Conservation (phyloP, 257 asterid genomes). For the Mitragyna speciosa region DNA sequence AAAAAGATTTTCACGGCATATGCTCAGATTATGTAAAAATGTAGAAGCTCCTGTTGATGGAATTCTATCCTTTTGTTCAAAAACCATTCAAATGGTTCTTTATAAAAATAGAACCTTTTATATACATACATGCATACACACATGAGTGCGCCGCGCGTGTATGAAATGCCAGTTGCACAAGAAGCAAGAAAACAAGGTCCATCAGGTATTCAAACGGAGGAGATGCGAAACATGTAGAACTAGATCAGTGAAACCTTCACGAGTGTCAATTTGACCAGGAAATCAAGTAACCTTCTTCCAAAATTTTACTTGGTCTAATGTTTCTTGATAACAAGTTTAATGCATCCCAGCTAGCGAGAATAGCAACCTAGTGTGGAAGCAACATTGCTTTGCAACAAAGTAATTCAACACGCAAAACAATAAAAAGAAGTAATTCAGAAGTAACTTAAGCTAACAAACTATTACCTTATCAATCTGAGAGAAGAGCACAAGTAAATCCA, state of each 20-base stretch:
- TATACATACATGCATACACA: background rate
- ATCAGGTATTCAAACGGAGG: background rate
- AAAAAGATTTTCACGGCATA: background rate
- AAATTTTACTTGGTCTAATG: too few relatives aligned
- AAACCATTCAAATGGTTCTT: background rate
- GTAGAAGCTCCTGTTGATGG: background rate
- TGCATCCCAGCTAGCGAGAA: background rate
- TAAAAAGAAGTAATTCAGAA: background rate
- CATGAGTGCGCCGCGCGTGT: too few relatives aligned
- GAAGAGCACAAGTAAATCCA: conserved; percentile 50
- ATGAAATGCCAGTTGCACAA: background rate
- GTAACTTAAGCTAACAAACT: background rate
- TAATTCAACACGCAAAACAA: background rate
- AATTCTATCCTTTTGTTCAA: background rate
- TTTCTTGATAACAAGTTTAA: too few relatives aligned
- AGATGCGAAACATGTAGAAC: background rate
- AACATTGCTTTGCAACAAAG: background rate
- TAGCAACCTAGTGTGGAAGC: background rate
- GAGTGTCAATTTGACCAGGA: background rate
- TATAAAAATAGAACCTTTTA: too few relatives aligned
- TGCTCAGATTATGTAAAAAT: background rate
- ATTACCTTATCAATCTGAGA: conserved; percentile 20
- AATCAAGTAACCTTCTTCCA: background rate
- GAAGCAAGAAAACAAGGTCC: background rate
- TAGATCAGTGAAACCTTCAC: background rate